Conservation (phyloP, 108 stramenopile species). For the Nitzschia sp. region DNA sequence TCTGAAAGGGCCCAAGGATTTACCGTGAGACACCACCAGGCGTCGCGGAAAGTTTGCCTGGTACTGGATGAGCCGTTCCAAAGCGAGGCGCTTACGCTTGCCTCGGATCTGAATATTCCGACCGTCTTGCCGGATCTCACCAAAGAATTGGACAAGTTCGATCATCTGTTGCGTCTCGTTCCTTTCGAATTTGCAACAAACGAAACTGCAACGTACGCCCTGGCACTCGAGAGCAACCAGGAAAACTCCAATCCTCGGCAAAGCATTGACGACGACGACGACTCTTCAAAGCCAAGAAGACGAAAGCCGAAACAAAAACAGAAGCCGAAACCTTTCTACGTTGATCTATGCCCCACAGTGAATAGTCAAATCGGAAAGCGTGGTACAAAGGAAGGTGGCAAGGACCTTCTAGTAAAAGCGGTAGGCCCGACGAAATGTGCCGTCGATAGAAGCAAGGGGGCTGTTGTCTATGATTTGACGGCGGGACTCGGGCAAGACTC, state of each 20-base stretch:
- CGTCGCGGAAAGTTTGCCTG: not conserved
- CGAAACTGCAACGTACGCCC: conserved; percentile 20
- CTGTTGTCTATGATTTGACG: conserved; percentile 73
- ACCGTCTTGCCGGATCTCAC: not conserved
- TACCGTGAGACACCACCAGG: too few species aligned
- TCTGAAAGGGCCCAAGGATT: too few species aligned
- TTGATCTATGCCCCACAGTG: conserved; percentile 63
- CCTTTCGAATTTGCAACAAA: conserved; percentile 3
- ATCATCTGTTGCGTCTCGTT: conserved; percentile 22
- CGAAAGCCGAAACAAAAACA: conserved; percentile 8
- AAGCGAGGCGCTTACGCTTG: not conserved
- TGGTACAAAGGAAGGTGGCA: conserved; percentile 31
- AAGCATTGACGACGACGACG: not conserved
- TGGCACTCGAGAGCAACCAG: conserved; percentile 14
- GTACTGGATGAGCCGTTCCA: conserved; percentile 1
- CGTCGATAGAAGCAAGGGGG: not conserved
- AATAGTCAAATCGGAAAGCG: conserved; percentile 55
- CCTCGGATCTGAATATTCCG: not conserved
- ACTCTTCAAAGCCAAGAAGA: not conserved
- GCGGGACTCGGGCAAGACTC: conserved; percentile 86
- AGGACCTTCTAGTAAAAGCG: conserved; percentile 65
- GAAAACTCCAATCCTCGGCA: too few species aligned
- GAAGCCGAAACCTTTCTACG: conserved; percentile 35
- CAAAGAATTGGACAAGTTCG: not conserved
- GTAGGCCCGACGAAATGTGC: conserved; percentile 44